Evolutionary conservation across 2,329 filamentous ascomycete species (phyloP), one percentile per base, ranked within the genome.

Genomic region (Elsinoe arachidis): DNA sequence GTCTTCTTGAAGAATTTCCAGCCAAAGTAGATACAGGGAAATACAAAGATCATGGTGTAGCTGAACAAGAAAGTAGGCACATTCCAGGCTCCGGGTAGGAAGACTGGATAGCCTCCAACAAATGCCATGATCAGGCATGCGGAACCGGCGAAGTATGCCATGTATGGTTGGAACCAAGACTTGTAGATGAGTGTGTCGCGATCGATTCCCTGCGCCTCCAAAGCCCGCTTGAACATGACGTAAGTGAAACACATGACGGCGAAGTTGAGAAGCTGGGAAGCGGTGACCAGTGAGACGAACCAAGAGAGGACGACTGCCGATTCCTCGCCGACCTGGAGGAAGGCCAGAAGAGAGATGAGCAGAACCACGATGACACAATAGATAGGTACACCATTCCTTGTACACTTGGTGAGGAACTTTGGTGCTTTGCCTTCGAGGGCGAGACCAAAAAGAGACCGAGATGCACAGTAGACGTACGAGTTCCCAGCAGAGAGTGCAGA

Each of bases 91-190:
- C 76, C 78, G 0, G 85, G 83, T 46, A 91, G 68, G 64, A 92
- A 93, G 1, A 91, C 86, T 0, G 84, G 79, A 61, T 90, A 92
- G 0, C 88, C 88, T 7, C 85, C 82, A 1, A 90, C 82, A 63
- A 91, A 83, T 0, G 84, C 80, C 84, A 92, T 90, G 61, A 87
- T 69, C 51, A 81, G 80, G 1, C 83, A 87, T 23, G 80, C 82
- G 0, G 74, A 67, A 5, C 89, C 71, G 0, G 82, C 84, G 51
- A 84, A 82, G 66, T 80, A 91, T 0, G 87, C 86, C 0, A 81
- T 78, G 63, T 84, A 91, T 2, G 88, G 88, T 73, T 90, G 87
- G 43, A 81, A 77, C 61, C 77, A 78, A 0, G 83, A 83, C 61
- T 79, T 83, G 73, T 89, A 90, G 0, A 87, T 86, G n/a, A 92